Conservation (phyloP, 139 green algal species). For the Volvox africanus region DNA sequence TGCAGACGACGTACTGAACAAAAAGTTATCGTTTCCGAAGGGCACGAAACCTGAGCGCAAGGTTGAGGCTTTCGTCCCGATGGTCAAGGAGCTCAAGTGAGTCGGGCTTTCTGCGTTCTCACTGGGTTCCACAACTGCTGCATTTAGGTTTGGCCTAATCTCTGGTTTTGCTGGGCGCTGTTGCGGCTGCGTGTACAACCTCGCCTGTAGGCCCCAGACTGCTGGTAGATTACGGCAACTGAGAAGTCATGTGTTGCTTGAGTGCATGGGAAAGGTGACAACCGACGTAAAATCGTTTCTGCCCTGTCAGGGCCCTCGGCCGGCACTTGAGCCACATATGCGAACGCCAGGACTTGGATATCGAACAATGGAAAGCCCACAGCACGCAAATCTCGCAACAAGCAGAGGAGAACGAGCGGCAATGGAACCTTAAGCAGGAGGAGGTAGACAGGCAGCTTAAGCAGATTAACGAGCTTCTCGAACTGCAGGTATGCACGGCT, state of each 20-base stretch:
- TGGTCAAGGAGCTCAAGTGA: constrained; percentile 75
- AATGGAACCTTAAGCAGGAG: constrained; percentile 46
- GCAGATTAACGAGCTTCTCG: constrained; percentile 46
- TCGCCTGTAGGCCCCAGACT: too few relatives aligned
- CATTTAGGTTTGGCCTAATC: too few relatives aligned
- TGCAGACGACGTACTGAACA: constrained; percentile 57
- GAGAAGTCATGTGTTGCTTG: too few relatives aligned
- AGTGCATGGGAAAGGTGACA: too few relatives aligned
- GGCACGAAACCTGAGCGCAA: constrained; percentile 68
- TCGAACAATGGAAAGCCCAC: constrained; percentile 62
- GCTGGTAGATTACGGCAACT: too few relatives aligned
- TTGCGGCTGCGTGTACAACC: too few relatives aligned
- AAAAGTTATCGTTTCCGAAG: constrained; percentile 62
- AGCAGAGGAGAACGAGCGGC: constrained; percentile 33
- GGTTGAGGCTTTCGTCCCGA: constrained; percentile 68
- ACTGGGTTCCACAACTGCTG: too few relatives aligned
- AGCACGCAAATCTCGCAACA: constrained; percentile 20
- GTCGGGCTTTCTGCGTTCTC: not conserved
- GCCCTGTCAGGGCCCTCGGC: constrained; percentile 61
- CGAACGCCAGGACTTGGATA: constrained; percentile 56
- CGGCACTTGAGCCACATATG: constrained; percentile 53
- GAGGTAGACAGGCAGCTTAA: constrained; percentile 49
- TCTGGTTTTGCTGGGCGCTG: too few relatives aligned
- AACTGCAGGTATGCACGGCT: constrained; percentile 7
- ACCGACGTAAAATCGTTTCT: not conserved